Percentiles rank a stretch among this genome's conserved stretches.
Conservation (phyloP, 345 rosid species). For the Laguncularia racemosa region DNA sequence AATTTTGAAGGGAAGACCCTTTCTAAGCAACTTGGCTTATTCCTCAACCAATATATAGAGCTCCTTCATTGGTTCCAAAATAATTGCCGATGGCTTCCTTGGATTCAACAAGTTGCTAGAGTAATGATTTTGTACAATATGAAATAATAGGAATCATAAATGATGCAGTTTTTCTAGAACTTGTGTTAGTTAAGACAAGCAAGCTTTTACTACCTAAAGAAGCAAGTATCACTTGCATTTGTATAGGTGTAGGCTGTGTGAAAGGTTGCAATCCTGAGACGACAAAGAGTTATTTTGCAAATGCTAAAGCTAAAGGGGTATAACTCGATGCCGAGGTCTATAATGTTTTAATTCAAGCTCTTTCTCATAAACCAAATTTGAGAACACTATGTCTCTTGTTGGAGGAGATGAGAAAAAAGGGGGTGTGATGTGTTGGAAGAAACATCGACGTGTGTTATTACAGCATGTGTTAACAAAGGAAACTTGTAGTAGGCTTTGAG, state of each 20-base stretch:
- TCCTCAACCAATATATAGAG: constrained; percentile 82
- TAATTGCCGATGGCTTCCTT: constrained; percentile 56
- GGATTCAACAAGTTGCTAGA: constrained; percentile 16
- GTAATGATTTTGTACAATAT: constrained; percentile 37
- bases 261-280: constrained; percentile 42
- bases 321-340: constrained; percentile 42
- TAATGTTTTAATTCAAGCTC: constrained; percentile 36
- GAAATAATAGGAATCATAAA: constrained; percentile 72
- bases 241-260: constrained; percentile 65
- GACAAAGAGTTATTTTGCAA: constrained; percentile 33
- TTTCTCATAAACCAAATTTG: constrained; percentile 32
- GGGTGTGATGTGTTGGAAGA: constrained; percentile 36
- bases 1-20: constrained; percentile 82
- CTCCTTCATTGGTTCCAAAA: constrained; percentile 84
- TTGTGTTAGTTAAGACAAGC: constrained; percentile 82
- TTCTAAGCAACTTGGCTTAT: constrained; percentile 85
- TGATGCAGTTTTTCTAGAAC: constrained; percentile 87
- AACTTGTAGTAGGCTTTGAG: constrained; percentile 51
- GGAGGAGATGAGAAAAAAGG: constrained; percentile 56
- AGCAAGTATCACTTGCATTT: constrained; percentile 85
- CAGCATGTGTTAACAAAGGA: constrained; percentile 53
- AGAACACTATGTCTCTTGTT: constrained; percentile 33
- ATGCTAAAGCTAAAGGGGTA: constrained; percentile 37
- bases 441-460: constrained; percentile 41
- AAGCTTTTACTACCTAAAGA: constrained; percentile 57